phyloP scores from a whole-genome alignment of 352 stramenopile genomes.

The Pythium insidiosum region DNA sequence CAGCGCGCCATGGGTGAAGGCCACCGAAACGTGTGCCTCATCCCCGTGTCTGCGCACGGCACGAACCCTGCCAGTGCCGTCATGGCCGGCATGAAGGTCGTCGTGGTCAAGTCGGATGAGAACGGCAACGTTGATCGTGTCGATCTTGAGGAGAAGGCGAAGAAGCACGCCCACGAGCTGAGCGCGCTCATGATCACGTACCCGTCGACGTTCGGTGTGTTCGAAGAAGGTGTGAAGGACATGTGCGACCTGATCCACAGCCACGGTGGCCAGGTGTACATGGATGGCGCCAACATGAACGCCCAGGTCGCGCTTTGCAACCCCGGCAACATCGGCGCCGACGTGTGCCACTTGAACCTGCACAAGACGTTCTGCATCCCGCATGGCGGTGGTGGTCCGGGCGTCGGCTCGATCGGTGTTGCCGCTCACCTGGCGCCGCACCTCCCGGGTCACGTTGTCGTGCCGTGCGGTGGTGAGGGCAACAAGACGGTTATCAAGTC shows the following conservation, averaged over 20 bases:
- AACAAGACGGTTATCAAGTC: constrained; percentile 65
- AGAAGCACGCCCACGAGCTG: constrained; percentile 94
- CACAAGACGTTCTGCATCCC: constrained; percentile 99
- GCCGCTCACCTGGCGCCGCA: constrained; percentile 92
- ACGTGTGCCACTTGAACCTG: constrained; percentile 99
- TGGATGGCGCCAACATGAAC: constrained; percentile 99
- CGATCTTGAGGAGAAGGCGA: constrained; percentile 93
- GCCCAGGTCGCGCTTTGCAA: constrained; percentile 97
- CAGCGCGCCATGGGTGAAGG: constrained; percentile 86
- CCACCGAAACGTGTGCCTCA: constrained; percentile 97
- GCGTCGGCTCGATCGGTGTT: constrained; percentile 90
- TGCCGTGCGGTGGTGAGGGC: constrained; percentile 77
- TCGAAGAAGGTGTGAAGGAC: constrained; percentile 97
- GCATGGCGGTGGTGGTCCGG: constrained; percentile 96
- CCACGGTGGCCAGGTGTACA: constrained; percentile 98
- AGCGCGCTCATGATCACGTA: constrained; percentile 99
- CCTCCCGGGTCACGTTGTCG: constrained; percentile 92
- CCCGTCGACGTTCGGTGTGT: constrained; percentile 98
- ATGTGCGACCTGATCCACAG: constrained; percentile 95
- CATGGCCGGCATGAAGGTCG: constrained; percentile 98
- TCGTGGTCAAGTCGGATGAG: constrained; percentile 95
- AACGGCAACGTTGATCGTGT: constrained; percentile 95
- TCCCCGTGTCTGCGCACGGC: constrained; percentile 97
- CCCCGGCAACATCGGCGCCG: constrained; percentile 94
- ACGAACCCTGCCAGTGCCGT: constrained; percentile 97